Evolutionary conservation across 805 yeast genomes (phyloP).

Genomic region (Suhomyces tanzawaensis): DNA sequence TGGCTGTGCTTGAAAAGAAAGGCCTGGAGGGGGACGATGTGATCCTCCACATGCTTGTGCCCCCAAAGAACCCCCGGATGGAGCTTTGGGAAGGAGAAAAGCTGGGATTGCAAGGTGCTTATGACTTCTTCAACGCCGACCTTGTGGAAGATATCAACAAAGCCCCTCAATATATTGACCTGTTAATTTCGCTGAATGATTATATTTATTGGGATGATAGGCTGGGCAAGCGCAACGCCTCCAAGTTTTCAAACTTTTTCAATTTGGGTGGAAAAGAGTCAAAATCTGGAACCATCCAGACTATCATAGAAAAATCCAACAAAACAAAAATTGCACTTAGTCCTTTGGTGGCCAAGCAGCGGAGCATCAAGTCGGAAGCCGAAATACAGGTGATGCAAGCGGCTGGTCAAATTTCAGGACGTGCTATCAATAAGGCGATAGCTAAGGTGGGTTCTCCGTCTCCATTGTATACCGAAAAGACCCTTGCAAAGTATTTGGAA

Average conservation of each 20-base stretch:
- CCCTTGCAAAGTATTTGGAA: constrained; percentile 76
- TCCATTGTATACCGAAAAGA: constrained; percentile 67
- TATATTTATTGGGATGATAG: constrained; percentile 56
- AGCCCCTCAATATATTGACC: constrained; percentile 42
- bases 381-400: constrained; percentile 78
- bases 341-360: constrained; percentile 43
- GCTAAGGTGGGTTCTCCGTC: constrained; percentile 45
- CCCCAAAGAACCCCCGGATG: constrained; percentile 68
- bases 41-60: constrained; percentile 77
- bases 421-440: constrained; percentile 82
- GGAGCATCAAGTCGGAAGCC: constrained; percentile 71
- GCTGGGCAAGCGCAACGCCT: constrained; percentile 8
- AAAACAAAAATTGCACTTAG: constrained; percentile 44
- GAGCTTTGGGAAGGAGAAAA: constrained; percentile 97
- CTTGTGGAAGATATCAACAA: constrained; percentile 52
- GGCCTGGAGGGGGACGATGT: constrained; percentile 46
- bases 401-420: constrained; percentile 79
- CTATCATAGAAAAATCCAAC: constrained; percentile 24
- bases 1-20: constrained; percentile 63
- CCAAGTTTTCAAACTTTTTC: constrained; percentile 21
- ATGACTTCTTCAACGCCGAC: constrained; percentile 86
- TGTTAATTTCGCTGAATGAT: constrained; percentile 47
- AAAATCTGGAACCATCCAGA: constrained; percentile 14
- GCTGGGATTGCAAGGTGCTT: constrained; percentile 81
- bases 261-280: background rate